Base-by-base conservation (phyloP, 129 eudicot genomes). In the Flaveria linearis region DNA sequence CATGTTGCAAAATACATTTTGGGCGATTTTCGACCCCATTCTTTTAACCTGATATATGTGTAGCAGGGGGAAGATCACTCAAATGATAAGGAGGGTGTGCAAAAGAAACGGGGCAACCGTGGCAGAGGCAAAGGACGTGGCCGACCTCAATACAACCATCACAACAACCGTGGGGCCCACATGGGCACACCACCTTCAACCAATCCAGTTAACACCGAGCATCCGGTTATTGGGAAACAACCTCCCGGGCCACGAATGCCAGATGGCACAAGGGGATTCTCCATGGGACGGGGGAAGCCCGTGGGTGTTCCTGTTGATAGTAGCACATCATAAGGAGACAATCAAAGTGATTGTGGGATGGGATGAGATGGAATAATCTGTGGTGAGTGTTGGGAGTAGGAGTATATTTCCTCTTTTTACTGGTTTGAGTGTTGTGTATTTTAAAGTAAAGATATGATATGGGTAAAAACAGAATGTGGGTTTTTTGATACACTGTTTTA, bases 221-320 rank as follows among this genome's bases (percentile, higher is more conserved):
- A 82, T 41, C 82, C 78, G 3, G 62, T 20, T 23, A 65, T 68
- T 11, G 72, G 76, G 65, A 89, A 85, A 80, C 90, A 87, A 65
- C 85, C 96, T 63, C 89, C 96, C 12, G 96, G 93, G 20, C 99
- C 99, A 16, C 93, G 99, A 47, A 94, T 94, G 99, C 99, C 99
- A 60, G 99, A 94, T 80, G 99, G 99, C 39, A 94, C 99, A 5
- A 82, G 86, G 73, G 99, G 99, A 23, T 94, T 94, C 79, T 89
- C 97, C 18, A 67, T 91, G 97, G 99, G 99, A 53, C 87, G 99
- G 39, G 97, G 99, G 66, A 94, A 83, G 79, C 85, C 96, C 7
- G 45, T 86, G 11, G 65, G 82, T 50, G 71, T 89, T 66, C 22
- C 75, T 2, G 64, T 46, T 5, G 66, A 73, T 26, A 56, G 26